Percentiles rank a stretch among this genome's conserved stretches.
Conservation (phyloP, 192 early-diverging fungal genomes). For the Podila horticola region DNA sequence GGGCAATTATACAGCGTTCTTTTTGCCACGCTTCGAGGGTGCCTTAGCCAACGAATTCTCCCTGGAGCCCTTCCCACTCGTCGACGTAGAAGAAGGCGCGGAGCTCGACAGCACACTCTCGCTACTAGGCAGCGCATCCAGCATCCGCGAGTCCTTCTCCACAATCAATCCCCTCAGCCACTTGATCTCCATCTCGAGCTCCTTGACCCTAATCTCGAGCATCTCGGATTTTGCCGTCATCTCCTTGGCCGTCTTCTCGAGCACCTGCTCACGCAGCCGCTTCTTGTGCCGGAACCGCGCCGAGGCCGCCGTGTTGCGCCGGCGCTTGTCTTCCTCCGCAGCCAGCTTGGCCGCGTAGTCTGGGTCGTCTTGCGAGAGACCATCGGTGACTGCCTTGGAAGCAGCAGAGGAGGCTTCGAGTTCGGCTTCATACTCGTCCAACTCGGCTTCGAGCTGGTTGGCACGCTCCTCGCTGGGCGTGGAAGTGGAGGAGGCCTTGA, state of each 20-base stretch:
- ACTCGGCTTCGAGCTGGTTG: slow-evolving; percentile 3
- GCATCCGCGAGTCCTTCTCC: slow-evolving; percentile 68
- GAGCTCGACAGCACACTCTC: too few relatives aligned
- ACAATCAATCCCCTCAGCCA: slow-evolving; percentile 88
- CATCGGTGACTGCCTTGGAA: neutral
- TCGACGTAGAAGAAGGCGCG: neutral
- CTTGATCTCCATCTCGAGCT: slow-evolving; percentile 93
- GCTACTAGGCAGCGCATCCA: slow-evolving; percentile 2
- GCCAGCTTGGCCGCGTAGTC: slow-evolving; percentile 37
- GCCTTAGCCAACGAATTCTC: neutral
- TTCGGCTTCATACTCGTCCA: slow-evolving; percentile 12
- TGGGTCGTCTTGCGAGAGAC: slow-evolving; percentile 17
- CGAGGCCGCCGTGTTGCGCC: slow-evolving; percentile 94
- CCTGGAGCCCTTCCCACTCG: neutral
- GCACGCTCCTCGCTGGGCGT: slow-evolving; percentile 1
- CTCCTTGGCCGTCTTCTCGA: slow-evolving; percentile 85
- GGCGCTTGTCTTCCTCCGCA: slow-evolving; percentile 87
- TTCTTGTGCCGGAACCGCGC: slow-evolving; percentile 96
- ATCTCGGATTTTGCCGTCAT: slow-evolving; percentile 79
- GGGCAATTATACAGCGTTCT: neutral
- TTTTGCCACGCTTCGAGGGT: neutral
- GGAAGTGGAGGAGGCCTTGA: neutral
- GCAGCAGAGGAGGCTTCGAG: neutral
- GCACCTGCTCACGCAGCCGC: slow-evolving; percentile 87
- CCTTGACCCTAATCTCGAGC: slow-evolving; percentile 82